Base-by-base conservation (phyloP, 106 monocot species). In the Dactylorhiza incarnata region DNA sequence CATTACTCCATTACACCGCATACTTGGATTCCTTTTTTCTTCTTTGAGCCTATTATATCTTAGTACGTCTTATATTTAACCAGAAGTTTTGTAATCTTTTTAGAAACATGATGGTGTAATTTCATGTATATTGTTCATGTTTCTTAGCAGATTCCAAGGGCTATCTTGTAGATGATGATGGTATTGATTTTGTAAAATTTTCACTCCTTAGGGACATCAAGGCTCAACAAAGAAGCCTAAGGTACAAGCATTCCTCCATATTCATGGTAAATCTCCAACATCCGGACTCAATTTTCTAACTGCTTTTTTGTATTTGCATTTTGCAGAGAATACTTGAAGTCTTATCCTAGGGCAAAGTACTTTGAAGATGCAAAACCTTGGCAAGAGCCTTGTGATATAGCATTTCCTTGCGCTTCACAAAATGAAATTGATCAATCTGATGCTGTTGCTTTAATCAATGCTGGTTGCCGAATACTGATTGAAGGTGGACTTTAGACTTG, bases 351-450 rank as follows among this genome's bases (percentile, higher is more conserved):
- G 76, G 99, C 99, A 22, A 99, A 90, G 71, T 99, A 99, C 66
- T 53, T 89, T 55, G 99, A 94, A 72, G 85, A 87, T 85, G 82
- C 84, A 82, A 99, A 94, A 49, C 99, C 99, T 45, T 99, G 99
- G 99, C 92, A 51, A 81, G 99, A 91, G 78, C 81, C 67, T 23
- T 94, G 91, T 81, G 94, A 94, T 82, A 80, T 99, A 78, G 99
- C 93, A 74, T 99, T 99, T 75, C 94, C 94, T 75, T 99, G 99
- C 85, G 87, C 91, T 78, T 81, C 89, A 26, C 94, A 99, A 77
- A 91, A 99, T 88, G 99, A 99, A 80, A 99, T 99, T 19, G 99
- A 94, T 49, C 94, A 94, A 78, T 22, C 84, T 75, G 94, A 99
- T 78, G 99, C 94, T 46, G 54, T 99, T 75, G 83, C 83, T 54